Evolutionary conservation across 169 alveolate genomes (phyloP).

Genomic region (Theileria annulata): DNA sequence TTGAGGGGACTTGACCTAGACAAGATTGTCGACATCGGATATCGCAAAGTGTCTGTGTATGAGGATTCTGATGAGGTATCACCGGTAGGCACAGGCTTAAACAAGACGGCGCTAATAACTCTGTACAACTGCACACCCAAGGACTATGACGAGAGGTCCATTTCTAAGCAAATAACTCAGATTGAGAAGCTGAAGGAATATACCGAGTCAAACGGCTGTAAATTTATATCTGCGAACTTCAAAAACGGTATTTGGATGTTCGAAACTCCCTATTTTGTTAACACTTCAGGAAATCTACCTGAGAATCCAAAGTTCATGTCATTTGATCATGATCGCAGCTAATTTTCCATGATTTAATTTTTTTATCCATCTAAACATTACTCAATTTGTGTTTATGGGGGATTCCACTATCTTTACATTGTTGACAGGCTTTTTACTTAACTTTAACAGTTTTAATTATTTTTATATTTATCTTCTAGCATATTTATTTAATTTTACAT

Average conservation of each 20-base stretch:
- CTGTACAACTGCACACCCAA: conserved; percentile 71
- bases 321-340: not conserved
- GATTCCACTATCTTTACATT: not conserved
- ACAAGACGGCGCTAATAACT: conserved; percentile 69
- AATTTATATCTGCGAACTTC: conserved; percentile 48
- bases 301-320: not conserved
- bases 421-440: not conserved
- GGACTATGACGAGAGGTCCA: conserved; percentile 18
- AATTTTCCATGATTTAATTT: not conserved
- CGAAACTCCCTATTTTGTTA: conserved; percentile 52
- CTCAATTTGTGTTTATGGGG: not conserved
- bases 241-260: conserved; percentile 60
- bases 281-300: not conserved
- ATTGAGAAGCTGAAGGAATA: conserved; percentile 57
- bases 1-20: conserved; percentile 78
- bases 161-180: conserved; percentile 29
- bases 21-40: conserved; percentile 67
- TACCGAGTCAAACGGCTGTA: conserved; percentile 57
- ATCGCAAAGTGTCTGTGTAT: conserved; percentile 53
- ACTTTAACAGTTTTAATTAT: not conserved
- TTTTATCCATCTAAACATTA: not conserved
- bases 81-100: conserved; percentile 75
- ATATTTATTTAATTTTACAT: not conserved
- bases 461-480: not conserved
- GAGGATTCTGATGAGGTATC: conserved; percentile 25